Conservation (phyloP, 108 stramenopile genomes). For the Fistulifera solaris region DNA sequence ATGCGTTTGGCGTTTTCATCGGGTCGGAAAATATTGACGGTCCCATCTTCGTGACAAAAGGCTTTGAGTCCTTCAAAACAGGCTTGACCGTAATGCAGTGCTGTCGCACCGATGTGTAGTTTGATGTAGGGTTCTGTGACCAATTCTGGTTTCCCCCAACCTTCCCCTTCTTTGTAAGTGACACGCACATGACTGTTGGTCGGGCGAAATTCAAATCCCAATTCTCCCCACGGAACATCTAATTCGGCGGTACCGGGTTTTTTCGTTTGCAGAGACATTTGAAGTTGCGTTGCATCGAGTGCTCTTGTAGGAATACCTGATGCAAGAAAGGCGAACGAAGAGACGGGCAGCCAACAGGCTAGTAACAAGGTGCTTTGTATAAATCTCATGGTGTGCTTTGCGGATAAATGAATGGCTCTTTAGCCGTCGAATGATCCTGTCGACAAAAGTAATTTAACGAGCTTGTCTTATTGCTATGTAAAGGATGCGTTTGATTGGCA, state of each 20-base stretch:
- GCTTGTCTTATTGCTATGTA: too few relatives aligned
- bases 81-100: slow-evolving; percentile 96
- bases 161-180: slow-evolving; percentile 65
- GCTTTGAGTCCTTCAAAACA: slow-evolving; percentile 99
- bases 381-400: too few relatives aligned
- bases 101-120: slow-evolving; percentile 94
- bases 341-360: too few relatives aligned
- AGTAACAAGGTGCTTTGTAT: too few relatives aligned
- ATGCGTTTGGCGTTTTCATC: slow-evolving; percentile 91
- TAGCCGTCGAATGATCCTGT: too few relatives aligned
- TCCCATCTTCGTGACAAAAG: slow-evolving; percentile 86
- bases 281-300: too few relatives aligned
- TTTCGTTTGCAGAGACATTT: slow-evolving; percentile 7
- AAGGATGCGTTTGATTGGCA: too few relatives aligned
- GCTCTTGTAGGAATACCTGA: too few relatives aligned
- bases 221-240: slow-evolving; percentile 81
- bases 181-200: slow-evolving; percentile 83
- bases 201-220: slow-evolving; percentile 93
- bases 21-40: slow-evolving; percentile 92
- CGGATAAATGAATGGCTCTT: too few relatives aligned
- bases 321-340: too few relatives aligned
- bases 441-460: too few relatives aligned
- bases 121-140: slow-evolving; percentile 83
- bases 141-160: slow-evolving; percentile 62
- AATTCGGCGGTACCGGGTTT: slow-evolving; percentile 79